Percentiles rank a stretch among this genome's conserved stretches.
phyloP scores from a whole-genome alignment of 2,329 filamentous ascomycete genomes.

The Blumeria graminis region DNA sequence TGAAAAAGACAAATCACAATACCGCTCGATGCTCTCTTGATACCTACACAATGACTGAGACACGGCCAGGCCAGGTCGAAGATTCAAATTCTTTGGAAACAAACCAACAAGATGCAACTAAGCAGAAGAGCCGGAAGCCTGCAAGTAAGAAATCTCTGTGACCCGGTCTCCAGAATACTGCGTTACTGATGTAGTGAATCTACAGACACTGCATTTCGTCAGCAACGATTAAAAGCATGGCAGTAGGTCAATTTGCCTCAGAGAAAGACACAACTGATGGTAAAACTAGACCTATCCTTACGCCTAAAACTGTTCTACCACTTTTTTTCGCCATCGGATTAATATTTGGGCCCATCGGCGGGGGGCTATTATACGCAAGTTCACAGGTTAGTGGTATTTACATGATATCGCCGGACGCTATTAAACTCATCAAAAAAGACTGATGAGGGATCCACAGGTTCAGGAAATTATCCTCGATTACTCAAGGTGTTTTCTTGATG shows the following conservation, averaged over 20 bases:
- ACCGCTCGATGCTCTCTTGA: no score
- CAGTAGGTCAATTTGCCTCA: constrained; percentile 35
- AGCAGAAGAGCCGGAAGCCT: constrained; percentile 76
- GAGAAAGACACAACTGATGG: constrained; percentile 7
- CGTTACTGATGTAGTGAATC: constrained; percentile 7
- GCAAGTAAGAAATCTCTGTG: constrained; percentile 37
- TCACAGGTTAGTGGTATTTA: constrained; percentile 31
- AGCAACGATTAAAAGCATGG: constrained; percentile 96
- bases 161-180: constrained; percentile 4
- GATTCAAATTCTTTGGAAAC: no score
- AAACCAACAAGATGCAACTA: constrained; percentile 19
- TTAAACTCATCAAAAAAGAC: constrained; percentile 3
- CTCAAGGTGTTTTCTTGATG: constrained; percentile 42
- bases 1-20: no score
- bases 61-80: no score
- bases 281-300: constrained; percentile 55
- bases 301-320: constrained; percentile 76
- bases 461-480: constrained; percentile 86
- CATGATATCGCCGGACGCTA: neutral
- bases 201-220: constrained; percentile 80
- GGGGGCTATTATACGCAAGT: constrained; percentile 66
- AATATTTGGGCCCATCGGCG: constrained; percentile 84
- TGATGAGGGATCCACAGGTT: constrained; percentile 27
- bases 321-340: constrained; percentile 79
- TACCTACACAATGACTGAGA: no score